Evolutionary conservation across 768 basidiomycete genomes (phyloP).

Genomic region (Kondoa malvinella): DNA sequence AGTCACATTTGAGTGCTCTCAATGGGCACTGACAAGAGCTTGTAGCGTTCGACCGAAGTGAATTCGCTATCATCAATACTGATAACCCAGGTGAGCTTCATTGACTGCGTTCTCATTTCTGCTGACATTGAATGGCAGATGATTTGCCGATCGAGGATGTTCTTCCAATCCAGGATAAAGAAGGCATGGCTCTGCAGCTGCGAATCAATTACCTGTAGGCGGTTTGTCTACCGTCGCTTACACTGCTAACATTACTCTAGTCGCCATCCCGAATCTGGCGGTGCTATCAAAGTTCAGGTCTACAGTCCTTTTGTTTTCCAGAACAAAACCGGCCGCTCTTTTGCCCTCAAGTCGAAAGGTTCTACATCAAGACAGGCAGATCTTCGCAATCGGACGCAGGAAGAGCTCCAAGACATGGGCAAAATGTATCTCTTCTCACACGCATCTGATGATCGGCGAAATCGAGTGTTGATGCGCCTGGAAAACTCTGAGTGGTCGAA

Average conservation of each 20-base stretch:
- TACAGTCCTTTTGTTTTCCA: slow-evolving; percentile 75
- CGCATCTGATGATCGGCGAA: slow-evolving; percentile 50
- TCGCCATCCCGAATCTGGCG: slow-evolving; percentile 72
- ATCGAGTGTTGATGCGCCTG: slow-evolving; percentile 65
- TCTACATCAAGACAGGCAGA: slow-evolving; percentile 52
- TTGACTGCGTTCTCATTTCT: not conserved
- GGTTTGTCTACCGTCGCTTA: not conserved
- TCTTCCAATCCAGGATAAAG: slow-evolving; percentile 53
- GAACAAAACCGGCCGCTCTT: slow-evolving; percentile 83
- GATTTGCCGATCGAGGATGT: slow-evolving; percentile 68
- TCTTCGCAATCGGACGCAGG: not conserved
- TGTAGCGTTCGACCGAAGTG: slow-evolving; percentile 74
- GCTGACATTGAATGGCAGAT: slow-evolving; percentile 32
- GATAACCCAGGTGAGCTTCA: slow-evolving; percentile 42
- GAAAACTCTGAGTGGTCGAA: slow-evolving; percentile 33
- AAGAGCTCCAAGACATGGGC: not conserved
- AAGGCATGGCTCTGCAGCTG: slow-evolving; percentile 59
- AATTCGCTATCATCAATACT: slow-evolving; percentile 93
- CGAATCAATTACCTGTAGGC: slow-evolving; percentile 78
- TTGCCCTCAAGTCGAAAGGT: slow-evolving; percentile 46
- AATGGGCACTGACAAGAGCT: slow-evolving; percentile 7
- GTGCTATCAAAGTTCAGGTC: slow-evolving; percentile 89
- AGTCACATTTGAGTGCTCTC: not conserved
- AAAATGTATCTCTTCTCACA: slow-evolving; percentile 55
- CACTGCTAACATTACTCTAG: slow-evolving; percentile 30